A percentile compares a stretch with the other conserved stretches of the same genome.
Conservation (phyloP, 108 stramenopile genomes). For the Chaetoceros muelleri region DNA sequence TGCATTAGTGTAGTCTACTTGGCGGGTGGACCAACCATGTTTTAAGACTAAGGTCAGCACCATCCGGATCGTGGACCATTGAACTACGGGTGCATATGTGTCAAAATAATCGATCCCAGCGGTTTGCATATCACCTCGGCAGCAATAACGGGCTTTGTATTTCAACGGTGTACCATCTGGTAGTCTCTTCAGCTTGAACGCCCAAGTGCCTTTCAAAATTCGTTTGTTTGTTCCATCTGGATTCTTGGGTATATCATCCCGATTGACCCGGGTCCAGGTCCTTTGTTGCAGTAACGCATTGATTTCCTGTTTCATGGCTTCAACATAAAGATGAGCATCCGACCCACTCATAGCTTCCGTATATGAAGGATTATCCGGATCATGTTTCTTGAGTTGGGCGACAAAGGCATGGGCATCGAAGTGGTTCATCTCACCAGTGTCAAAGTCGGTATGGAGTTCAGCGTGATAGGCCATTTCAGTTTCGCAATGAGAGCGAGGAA, state of each 20-base stretch:
- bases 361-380: not conserved
- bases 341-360: not conserved
- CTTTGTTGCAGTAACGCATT: not conserved
- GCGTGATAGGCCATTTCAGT: not conserved
- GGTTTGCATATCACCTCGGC: constrained; percentile 11
- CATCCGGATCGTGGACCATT: constrained; percentile 24
- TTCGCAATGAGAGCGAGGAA: not conserved
- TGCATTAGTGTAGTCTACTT: constrained; percentile 9
- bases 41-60: not conserved
- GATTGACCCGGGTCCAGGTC: not conserved
- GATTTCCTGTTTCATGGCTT: not conserved
- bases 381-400: not conserved
- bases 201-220: constrained; percentile 8
- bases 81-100: constrained; percentile 30
- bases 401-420: not conserved
- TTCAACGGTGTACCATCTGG: constrained; percentile 16
- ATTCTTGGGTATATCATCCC: too few relatives aligned
- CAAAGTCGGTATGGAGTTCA: not conserved
- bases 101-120: constrained; percentile 12
- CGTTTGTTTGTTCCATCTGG: too few relatives aligned
- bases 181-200: constrained; percentile 16
- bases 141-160: constrained; percentile 18
- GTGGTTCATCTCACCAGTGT: not conserved
- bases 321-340: not conserved
- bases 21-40: not conserved